Conservation (phyloP, 192 early-diverging fungal species). For the Rhizoclosmatium sp. region DNA sequence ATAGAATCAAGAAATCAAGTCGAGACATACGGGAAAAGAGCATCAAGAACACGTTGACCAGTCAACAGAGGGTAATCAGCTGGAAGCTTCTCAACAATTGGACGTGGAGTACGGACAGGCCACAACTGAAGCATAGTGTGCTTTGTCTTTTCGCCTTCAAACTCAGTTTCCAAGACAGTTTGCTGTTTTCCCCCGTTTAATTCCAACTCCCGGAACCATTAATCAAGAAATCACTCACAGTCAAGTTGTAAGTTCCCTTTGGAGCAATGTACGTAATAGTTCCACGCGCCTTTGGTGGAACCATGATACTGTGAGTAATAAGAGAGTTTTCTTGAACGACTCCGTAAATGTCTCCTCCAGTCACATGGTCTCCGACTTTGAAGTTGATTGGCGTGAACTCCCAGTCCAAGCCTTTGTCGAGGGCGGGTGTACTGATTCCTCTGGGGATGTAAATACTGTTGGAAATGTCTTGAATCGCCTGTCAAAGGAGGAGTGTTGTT, state of each 20-base stretch:
- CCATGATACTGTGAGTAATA: constrained; percentile 92
- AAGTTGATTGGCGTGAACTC: constrained; percentile 94
- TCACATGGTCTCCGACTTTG: constrained; percentile 96
- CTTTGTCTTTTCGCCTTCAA: constrained; percentile 90
- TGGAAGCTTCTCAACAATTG: constrained; percentile 91
- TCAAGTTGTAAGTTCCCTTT: constrained; percentile 90
- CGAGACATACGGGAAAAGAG: constrained; percentile 88
- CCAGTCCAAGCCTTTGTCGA: constrained; percentile 91
- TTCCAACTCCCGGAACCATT: too few relatives aligned
- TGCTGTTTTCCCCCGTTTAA: constrained; percentile 55
- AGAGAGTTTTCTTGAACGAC: constrained; percentile 95
- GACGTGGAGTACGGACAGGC: constrained; percentile 97
- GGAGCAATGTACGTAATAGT: constrained; percentile 96
- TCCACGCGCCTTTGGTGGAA: constrained; percentile 92
- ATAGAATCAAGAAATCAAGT: neutral
- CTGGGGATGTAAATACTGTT: constrained; percentile 99
- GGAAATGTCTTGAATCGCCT: constrained; percentile 91
- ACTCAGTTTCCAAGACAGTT: constrained; percentile 93
- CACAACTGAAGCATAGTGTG: constrained; percentile 98
- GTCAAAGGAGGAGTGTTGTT: neutral
- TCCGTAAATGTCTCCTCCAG: constrained; percentile 97
- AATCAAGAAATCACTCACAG: constrained; percentile 46
- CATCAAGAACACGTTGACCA: constrained; percentile 98
- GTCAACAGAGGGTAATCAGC: constrained; percentile 96
- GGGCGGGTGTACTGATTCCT: constrained; percentile 96